Evolutionary conservation across 768 basidiomycete genomes (phyloP).

Genomic region (Favolaschia claudopus): DNA sequence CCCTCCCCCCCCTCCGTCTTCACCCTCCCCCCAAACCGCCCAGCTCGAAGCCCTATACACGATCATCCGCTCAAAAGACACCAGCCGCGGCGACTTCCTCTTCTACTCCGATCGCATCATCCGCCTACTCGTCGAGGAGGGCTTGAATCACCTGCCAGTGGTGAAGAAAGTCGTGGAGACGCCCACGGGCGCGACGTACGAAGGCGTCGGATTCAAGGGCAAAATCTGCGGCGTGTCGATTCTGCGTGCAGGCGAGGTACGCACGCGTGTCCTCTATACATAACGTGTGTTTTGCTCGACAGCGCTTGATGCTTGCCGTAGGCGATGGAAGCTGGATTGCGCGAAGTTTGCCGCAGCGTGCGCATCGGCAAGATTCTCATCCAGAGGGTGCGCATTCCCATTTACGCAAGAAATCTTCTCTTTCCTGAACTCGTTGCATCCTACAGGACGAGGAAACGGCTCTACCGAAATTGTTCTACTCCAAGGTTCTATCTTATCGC

Average conservation of each 20-base stretch:
- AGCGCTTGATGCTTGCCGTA: conserved; percentile 39
- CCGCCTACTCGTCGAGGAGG: conserved; percentile 79
- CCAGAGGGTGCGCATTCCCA: conserved; percentile 70
- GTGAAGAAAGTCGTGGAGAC: conserved; percentile 80
- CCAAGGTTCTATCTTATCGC: conserved; percentile 59
- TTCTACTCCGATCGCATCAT: conserved; percentile 97
- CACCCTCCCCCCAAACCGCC: conserved; percentile 86
- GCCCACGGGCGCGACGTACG: conserved; percentile 84
- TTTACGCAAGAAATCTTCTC: conserved; percentile 3
- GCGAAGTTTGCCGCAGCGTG: conserved; percentile 94
- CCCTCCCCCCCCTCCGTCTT: conserved; percentile 84
- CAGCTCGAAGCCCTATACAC: conserved; percentile 97
- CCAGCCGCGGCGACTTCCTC: conserved; percentile 91
- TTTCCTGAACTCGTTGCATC: neutral
- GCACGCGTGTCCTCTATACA: conserved; percentile 23
- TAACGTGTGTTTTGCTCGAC: neutral
- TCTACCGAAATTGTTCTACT: conserved; percentile 91
- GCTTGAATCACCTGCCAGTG: conserved; percentile 87
- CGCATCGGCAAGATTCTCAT: conserved; percentile 98
- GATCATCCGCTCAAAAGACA: conserved; percentile 90
- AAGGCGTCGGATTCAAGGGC: conserved; percentile 94
- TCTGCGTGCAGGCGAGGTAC: conserved; percentile 89
- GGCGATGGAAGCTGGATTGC: conserved; percentile 97
- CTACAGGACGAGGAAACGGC: conserved; percentile 97
- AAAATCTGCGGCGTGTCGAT: conserved; percentile 98